phyloP scores from a whole-genome alignment of 164 flowering plant genomes.

The Magnolia officinalis region DNA sequence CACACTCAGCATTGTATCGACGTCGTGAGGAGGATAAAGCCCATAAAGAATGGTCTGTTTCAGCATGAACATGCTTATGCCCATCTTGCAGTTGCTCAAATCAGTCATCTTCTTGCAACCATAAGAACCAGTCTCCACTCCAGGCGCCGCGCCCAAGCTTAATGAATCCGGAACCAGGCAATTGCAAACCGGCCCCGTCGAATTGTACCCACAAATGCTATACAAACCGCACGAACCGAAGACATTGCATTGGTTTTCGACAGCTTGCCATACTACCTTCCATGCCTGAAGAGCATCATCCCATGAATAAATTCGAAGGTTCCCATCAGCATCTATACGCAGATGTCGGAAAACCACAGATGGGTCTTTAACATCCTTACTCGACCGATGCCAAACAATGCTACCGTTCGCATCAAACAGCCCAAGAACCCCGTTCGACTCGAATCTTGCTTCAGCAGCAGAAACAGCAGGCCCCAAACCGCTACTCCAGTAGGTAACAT shows the following conservation, averaged over 20 bases:
- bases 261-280: conserved; percentile 57
- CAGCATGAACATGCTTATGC: conserved; percentile 37
- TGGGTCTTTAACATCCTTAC: conserved; percentile 42
- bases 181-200: conserved; percentile 39
- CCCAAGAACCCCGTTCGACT: conserved; percentile 34
- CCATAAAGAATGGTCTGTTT: conserved; percentile 49
- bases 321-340: conserved; percentile 52
- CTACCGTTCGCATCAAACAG: conserved; percentile 26
- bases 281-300: conserved; percentile 24
- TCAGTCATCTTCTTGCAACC: conserved; percentile 48
- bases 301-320: conserved; percentile 59
- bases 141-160: conserved; percentile 16
- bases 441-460: conserved; percentile 39
- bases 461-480: conserved; percentile 22
- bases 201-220: conserved; percentile 42
- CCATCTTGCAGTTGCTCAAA: conserved; percentile 44
- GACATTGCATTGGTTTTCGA: conserved; percentile 48
- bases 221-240: conserved; percentile 57
- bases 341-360: conserved; percentile 40
- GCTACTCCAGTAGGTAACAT: conserved; percentile 57
- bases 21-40: conserved; percentile 51
- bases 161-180: conserved; percentile 33
- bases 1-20: conserved; percentile 38
- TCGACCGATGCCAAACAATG: conserved; percentile 35
- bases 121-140: conserved; percentile 19